Conservation (phyloP, 129 eudicot species). For the Escallonia herrerae region DNA sequence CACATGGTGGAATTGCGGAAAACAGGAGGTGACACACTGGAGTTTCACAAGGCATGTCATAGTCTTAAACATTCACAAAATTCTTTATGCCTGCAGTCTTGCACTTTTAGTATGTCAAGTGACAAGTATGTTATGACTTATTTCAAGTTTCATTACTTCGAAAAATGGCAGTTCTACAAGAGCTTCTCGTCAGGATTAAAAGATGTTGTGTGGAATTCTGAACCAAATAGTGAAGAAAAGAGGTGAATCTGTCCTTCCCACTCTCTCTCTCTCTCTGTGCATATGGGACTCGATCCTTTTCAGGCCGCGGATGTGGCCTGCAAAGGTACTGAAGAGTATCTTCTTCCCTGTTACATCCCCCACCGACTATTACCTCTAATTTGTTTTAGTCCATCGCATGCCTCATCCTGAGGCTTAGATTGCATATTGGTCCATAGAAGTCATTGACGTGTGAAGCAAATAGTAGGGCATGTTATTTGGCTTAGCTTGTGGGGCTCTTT, state of each 20-base stretch:
- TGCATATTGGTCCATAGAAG: no score
- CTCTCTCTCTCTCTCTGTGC: neutral
- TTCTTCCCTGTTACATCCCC: neutral
- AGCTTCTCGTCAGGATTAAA: constrained; percentile 70
- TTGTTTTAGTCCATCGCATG: neutral
- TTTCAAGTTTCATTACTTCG: neutral
- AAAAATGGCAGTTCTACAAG: constrained; percentile 65
- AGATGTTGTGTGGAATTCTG: constrained; percentile 77
- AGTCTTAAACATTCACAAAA: neutral
- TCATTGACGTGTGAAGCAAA: no score
- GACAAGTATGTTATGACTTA: no score
- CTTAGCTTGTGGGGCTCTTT: no score
- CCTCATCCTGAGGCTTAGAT: neutral
- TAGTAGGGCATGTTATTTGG: no score
- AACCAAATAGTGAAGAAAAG: constrained; percentile 30
- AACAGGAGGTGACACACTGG: constrained; percentile 88
- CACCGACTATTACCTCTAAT: neutral
- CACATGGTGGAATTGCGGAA: constrained; percentile 92
- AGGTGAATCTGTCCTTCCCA: constrained; percentile 23
- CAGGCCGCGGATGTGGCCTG: neutral
- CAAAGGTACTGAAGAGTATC: neutral
- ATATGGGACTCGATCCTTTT: neutral
- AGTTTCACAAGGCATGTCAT: constrained; percentile 69
- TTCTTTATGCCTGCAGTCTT: neutral
- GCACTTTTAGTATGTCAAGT: neutral